These are phyloP conservation scores for Phialophora macrospora DNA, from an alignment of 2,329 filamentous ascomycete genomes.

Conservation along the genomic window DNA sequence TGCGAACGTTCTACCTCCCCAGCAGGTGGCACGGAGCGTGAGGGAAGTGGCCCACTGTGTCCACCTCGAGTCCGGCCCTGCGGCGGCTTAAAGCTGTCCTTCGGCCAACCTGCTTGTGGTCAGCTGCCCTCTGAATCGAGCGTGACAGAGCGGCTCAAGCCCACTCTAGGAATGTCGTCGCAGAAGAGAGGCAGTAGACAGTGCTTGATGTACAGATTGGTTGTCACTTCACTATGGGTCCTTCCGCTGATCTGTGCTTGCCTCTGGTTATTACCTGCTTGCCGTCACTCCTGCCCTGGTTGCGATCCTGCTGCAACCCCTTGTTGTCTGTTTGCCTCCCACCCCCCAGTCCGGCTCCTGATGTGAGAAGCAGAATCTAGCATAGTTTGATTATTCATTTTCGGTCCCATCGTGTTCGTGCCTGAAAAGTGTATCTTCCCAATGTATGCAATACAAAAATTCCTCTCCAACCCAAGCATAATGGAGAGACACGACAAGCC, in stretches of 20 bases:
- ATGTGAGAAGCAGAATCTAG: slow-evolving; percentile 23
- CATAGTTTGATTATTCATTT: slow-evolving; percentile 29
- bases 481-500: slow-evolving; percentile 13
- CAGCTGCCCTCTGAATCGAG: not conserved
- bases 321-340: slow-evolving; percentile 12
- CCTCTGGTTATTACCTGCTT: slow-evolving; percentile 9
- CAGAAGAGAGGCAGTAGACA: not conserved
- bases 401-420: slow-evolving; percentile 35
- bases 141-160: not conserved
- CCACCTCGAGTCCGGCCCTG: not conserved
- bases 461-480: slow-evolving; percentile 28
- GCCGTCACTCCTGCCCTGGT: slow-evolving; percentile 1
- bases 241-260: slow-evolving; percentile 5
- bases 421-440: slow-evolving; percentile 32
- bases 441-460: slow-evolving; percentile 34
- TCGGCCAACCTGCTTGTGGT: not conserved
- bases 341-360: slow-evolving; percentile 5
- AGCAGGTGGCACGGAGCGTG: too few species aligned
- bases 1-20: too few species aligned
- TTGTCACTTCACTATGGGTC: slow-evolving; percentile 1
- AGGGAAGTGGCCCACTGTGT: too few species aligned
- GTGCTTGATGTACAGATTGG: slow-evolving; percentile 6
- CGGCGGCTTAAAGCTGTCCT: not conserved
- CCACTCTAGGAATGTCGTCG: not conserved
- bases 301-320: slow-evolving; percentile 15